These are phyloP conservation scores for Diaporthe ampelina DNA, from an alignment of 2,329 filamentous ascomycete genomes.

Conservation along the genomic window DNA sequence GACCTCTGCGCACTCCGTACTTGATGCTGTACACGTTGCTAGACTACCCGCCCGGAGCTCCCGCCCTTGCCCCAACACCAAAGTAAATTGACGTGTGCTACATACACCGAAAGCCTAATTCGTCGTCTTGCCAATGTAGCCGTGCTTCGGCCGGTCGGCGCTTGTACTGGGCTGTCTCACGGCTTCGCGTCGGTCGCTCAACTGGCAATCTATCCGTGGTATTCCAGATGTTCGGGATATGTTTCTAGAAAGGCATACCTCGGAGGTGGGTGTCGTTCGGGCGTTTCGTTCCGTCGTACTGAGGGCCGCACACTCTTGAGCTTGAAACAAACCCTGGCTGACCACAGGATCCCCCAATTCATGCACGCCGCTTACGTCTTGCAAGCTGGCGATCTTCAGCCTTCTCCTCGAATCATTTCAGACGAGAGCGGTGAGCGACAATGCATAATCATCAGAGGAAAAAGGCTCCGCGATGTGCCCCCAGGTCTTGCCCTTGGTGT, in stretches of 20 bases:
- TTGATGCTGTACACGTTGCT: not conserved
- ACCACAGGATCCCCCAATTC: conserved; percentile 15
- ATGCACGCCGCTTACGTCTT: conserved; percentile 35
- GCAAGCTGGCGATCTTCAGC: conserved; percentile 15
- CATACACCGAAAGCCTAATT: conserved; percentile 17
- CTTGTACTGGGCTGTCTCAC: not conserved
- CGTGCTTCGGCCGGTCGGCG: not conserved
- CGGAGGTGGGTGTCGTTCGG: conserved; percentile 27
- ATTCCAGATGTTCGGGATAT: conserved; percentile 10
- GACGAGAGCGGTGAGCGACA: conserved; percentile 33
- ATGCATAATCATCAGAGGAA: conserved; percentile 35
- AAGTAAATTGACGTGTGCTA: conserved; percentile 23
- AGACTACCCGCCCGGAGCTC: not conserved
- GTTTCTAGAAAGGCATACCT: conserved; percentile 28
- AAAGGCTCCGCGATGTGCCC: not conserved
- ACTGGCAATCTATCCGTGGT: conserved; percentile 4
- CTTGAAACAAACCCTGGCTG: conserved; percentile 40
- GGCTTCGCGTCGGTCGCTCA: conserved; percentile 8
- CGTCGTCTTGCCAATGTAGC: not conserved
- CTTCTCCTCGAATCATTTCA: conserved; percentile 13
- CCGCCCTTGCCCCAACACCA: not conserved
- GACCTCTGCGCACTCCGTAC: not conserved
- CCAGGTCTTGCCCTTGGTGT: not conserved
- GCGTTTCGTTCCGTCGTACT: conserved; percentile 31
- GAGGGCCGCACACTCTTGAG: conserved; percentile 16